phyloP scores from a whole-genome alignment of 306 rosid species.

The Pyrus bretschneideri region DNA sequence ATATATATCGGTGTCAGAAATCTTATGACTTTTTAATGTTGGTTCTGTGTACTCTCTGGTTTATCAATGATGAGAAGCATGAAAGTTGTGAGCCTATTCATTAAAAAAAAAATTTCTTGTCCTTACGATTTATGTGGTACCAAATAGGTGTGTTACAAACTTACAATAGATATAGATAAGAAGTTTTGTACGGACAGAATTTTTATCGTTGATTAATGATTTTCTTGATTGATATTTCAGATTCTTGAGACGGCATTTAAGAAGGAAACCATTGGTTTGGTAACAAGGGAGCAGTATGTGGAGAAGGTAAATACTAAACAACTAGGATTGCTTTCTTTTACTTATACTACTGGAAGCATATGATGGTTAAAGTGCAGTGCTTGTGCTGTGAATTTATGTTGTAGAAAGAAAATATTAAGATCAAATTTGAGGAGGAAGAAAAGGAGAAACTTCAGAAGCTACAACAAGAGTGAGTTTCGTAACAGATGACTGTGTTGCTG shows the following conservation, averaged over 20 bases:
- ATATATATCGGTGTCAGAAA: background rate
- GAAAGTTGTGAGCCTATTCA: background rate
- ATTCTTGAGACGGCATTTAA: constrained; percentile 94
- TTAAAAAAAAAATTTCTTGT: background rate
- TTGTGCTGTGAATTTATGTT: background rate
- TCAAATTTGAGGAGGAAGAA: constrained; percentile 95
- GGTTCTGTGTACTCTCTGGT: background rate
- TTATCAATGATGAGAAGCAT: background rate
- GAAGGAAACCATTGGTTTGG: constrained; percentile 95
- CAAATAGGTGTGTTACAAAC: background rate
- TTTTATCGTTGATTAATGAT: background rate
- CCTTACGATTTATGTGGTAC: background rate
- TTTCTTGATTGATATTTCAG: constrained; percentile 33
- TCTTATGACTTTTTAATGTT: background rate
- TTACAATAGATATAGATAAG: background rate
- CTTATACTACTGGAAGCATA: background rate
- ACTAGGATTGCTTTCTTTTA: background rate
- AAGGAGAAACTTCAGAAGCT: constrained; percentile 95
- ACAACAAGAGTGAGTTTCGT: constrained; percentile 66
- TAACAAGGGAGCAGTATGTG: constrained; percentile 86
- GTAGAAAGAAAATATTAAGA: constrained; percentile 85
- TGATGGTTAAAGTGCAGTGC: background rate
- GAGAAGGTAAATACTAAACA: constrained; percentile 59
- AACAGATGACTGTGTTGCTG: background rate
- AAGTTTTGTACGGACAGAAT: background rate